Conservation (phyloP, 345 rosid species). For the Camelina hispida region DNA sequence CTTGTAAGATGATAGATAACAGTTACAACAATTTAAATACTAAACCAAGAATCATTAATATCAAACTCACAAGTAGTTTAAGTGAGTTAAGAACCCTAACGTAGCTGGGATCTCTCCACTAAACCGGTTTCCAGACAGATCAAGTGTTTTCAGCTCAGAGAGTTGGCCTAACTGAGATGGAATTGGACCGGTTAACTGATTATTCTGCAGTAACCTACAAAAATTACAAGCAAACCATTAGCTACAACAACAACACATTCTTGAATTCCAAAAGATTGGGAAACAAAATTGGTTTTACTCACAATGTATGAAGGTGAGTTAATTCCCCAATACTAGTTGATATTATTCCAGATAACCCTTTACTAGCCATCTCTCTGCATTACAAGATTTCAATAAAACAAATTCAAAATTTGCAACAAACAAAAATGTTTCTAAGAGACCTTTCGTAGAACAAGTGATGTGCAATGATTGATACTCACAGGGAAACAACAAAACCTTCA, state of each 20-base stretch:
- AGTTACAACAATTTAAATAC: background rate
- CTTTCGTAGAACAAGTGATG: slow-evolving; percentile 8
- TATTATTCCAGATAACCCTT: slow-evolving; percentile 72
- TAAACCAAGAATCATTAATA: slow-evolving; percentile 9
- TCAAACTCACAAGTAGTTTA: slow-evolving; percentile 89
- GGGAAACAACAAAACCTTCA: slow-evolving; percentile 77
- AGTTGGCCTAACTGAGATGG: slow-evolving; percentile 78
- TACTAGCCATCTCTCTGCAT: slow-evolving; percentile 78
- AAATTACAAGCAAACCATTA: background rate
- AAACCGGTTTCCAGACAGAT: slow-evolving; percentile 84
- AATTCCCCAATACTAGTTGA: slow-evolving; percentile 80
- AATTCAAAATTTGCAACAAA: background rate
- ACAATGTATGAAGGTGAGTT: slow-evolving; percentile 77
- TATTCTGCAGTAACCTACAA: slow-evolving; percentile 72
- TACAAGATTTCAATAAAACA: slow-evolving; percentile 2
- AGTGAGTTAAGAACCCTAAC: slow-evolving; percentile 67
- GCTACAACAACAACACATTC: slow-evolving; percentile 3
- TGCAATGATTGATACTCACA: slow-evolving; percentile 52
- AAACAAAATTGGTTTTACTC: slow-evolving; percentile 21
- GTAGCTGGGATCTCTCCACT: slow-evolving; percentile 81
- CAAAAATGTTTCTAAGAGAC: background rate
- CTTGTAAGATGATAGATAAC: slow-evolving; percentile 20
- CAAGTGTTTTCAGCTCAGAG: slow-evolving; percentile 76
- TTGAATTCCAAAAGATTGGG: background rate
- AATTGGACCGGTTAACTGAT: slow-evolving; percentile 66